phyloP scores from a whole-genome alignment of 2,329 filamentous ascomycete species.

The Penicillium verrucosum region DNA sequence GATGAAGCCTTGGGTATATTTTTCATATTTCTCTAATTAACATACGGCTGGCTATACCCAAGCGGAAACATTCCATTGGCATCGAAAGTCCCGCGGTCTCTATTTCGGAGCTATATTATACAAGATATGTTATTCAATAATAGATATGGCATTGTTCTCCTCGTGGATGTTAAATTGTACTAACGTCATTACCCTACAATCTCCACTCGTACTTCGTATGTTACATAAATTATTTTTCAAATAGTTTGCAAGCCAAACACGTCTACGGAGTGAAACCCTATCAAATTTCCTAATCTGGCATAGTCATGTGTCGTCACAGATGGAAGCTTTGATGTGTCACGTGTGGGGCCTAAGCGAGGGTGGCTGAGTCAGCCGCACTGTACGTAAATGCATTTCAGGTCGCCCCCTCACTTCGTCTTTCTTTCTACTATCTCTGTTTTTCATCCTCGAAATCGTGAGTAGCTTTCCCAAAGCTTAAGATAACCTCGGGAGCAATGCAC shows the following conservation, averaged over 20 bases:
- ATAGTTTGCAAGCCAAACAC: neutral
- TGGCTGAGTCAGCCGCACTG: slow-evolving; percentile 42
- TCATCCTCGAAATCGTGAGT: slow-evolving; percentile 47
- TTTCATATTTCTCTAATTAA: neutral
- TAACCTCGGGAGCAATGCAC: slow-evolving; percentile 11
- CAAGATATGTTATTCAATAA: neutral
- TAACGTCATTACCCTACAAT: neutral
- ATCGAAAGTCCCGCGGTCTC: neutral
- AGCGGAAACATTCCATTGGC: neutral
- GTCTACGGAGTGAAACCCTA: slow-evolving; percentile 4
- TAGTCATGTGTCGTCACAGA: slow-evolving; percentile 5
- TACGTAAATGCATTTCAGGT: slow-evolving; percentile 40
- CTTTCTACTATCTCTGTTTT: slow-evolving; percentile 41
- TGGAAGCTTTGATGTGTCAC: slow-evolving; percentile 6
- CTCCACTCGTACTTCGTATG: neutral
- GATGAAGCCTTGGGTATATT: neutral
- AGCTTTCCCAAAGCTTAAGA: slow-evolving; percentile 4
- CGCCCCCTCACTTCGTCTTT: slow-evolving; percentile 33
- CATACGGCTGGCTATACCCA: neutral
- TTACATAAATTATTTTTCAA: neutral
- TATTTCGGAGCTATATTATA: neutral
- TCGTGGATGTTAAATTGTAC: neutral
- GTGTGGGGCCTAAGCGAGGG: slow-evolving; percentile 9
- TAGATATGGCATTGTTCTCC: neutral
- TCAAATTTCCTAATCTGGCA: slow-evolving; percentile 9